These are phyloP conservation scores for Chlorella sp. DNA, from an alignment of 139 green algal genomes.

Conservation along the genomic window DNA sequence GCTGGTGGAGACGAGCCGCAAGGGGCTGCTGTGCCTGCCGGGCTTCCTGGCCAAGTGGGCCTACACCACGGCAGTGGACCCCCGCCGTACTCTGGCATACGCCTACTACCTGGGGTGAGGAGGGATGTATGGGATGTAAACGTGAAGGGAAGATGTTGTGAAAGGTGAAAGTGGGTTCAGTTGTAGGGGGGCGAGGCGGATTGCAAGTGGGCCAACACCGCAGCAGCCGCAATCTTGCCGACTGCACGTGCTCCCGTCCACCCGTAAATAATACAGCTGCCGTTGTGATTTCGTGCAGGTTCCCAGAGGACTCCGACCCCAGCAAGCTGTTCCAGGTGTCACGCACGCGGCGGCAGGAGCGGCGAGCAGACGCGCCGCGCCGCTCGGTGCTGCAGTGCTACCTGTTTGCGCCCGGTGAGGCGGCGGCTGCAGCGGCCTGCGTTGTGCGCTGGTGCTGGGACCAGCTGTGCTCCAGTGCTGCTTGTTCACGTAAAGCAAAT, in stretches of 20 bases:
- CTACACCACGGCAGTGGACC: conserved; percentile 53
- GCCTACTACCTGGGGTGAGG: conserved; percentile 82
- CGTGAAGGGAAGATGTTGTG: too few relatives aligned
- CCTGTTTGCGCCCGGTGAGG: conserved; percentile 46
- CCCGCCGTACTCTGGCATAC: conserved; percentile 65
- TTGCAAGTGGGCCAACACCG: too few relatives aligned
- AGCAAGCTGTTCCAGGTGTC: conserved; percentile 52
- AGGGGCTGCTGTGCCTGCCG: conserved; percentile 52
- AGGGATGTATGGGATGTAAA: too few relatives aligned
- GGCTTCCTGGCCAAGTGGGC: conserved; percentile 73
- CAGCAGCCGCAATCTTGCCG: too few relatives aligned
- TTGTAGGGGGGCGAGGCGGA: too few relatives aligned
- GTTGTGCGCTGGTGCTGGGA: too few relatives aligned
- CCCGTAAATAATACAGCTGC: too few relatives aligned
- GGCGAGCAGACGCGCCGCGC: conserved; percentile 28
- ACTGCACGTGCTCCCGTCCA: too few relatives aligned
- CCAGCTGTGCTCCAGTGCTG: not conserved
- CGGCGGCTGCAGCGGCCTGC: not conserved
- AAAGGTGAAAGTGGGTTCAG: too few relatives aligned
- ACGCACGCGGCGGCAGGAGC: conserved; percentile 59
- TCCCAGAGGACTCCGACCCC: conserved; percentile 40
- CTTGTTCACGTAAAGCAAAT: conserved; percentile 51
- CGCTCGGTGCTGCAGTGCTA: conserved; percentile 49
- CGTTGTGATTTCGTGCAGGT: not conserved
- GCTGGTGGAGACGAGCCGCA: conserved; percentile 56